Evolutionary conservation across 1,284 basidiomycete species (phyloP).

Genomic region (Veloboletus limbatus): DNA sequence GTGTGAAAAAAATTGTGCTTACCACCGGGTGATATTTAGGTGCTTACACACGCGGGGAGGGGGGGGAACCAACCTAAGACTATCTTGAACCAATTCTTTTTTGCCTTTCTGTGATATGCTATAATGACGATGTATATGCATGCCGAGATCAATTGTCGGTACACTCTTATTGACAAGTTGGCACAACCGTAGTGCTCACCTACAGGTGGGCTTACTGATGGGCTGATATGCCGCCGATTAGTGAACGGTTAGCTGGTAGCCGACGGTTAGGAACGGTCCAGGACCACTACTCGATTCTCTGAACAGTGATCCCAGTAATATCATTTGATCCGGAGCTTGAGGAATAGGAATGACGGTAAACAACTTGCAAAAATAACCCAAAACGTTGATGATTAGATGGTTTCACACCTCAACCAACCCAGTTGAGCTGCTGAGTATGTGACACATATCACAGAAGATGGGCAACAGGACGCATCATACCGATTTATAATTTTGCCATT

Average conservation of each 20-base stretch:
- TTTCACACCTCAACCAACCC: not conserved
- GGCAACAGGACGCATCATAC: not conserved
- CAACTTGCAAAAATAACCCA: not conserved
- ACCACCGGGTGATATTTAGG: constrained; percentile 1
- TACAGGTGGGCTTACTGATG: no score
- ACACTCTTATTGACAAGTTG: not conserved
- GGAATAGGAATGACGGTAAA: not conserved
- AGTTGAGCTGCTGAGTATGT: not conserved
- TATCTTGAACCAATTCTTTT: no score
- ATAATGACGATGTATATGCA: not conserved
- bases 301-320: no score
- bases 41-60: no score
- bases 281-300: no score
- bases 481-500: not conserved
- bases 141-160: not conserved
- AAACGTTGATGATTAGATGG: not conserved
- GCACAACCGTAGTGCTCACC: not conserved
- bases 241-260: no score
- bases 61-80: no score
- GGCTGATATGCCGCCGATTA: no score
- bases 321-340: no score
- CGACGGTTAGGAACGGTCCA: not conserved
- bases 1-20: not conserved
- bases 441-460: not conserved
- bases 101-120: no score